Percentiles rank a stretch among this genome's conserved stretches.
phyloP scores from a whole-genome alignment of 2,329 filamentous ascomycete genomes.

The Macrophomina tecta region DNA sequence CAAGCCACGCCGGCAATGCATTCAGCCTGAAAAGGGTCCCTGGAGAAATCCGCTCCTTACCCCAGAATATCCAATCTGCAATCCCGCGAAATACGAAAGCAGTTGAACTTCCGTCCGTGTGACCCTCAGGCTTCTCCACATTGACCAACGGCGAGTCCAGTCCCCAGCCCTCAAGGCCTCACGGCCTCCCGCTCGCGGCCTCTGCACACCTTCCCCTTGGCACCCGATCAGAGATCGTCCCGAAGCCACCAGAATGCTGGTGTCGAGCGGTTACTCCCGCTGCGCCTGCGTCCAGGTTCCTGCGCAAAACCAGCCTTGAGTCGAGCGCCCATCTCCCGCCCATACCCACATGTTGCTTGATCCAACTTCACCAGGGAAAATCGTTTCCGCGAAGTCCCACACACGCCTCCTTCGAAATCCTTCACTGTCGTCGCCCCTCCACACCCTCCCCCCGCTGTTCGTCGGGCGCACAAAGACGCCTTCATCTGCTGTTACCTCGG shows the following conservation, averaged over 20 bases:
- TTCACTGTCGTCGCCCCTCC: not conserved
- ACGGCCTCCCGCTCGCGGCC: slow-evolving; percentile 2
- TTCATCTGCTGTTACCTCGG: slow-evolving; percentile 4
- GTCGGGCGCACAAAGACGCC: not conserved
- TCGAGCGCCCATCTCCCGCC: slow-evolving; percentile 14
- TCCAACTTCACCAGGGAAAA: slow-evolving; percentile 14
- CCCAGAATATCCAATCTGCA: slow-evolving; percentile 2
- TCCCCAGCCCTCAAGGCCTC: not conserved
- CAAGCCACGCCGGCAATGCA: slow-evolving; percentile 12
- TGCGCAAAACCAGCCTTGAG: not conserved
- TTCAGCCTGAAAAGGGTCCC: slow-evolving; percentile 18
- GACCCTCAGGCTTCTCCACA: slow-evolving; percentile 18
- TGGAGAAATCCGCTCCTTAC: not conserved
- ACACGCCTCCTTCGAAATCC: not conserved
- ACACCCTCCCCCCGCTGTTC: not conserved
- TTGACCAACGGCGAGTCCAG: not conserved
- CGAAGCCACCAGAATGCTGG: not conserved
- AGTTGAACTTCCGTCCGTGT: slow-evolving; percentile 9
- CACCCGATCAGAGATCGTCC: not conserved
- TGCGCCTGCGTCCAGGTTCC: not conserved
- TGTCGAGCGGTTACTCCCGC: slow-evolving; percentile 1
- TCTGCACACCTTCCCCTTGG: slow-evolving; percentile 1
- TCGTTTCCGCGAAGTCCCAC: slow-evolving; percentile 15
- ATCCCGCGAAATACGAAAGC: slow-evolving; percentile 3
- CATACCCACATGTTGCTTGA: slow-evolving; percentile 23